phyloP scores from a whole-genome alignment of 495 filamentous ascomycete genomes.

The Glutinoglossum americanum region DNA sequence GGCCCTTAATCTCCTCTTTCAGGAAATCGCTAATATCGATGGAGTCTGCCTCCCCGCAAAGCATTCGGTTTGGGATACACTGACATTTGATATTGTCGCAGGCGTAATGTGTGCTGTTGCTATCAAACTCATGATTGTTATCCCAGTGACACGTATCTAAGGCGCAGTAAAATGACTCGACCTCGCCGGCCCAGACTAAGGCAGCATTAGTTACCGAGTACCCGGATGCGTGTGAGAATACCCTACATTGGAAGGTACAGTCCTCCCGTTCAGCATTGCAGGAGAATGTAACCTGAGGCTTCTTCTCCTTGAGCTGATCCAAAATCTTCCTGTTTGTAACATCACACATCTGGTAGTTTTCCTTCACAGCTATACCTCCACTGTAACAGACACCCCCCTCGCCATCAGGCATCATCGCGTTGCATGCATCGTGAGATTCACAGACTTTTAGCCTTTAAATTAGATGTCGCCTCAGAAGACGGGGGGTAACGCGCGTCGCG shows the following conservation, averaged over 20 bases:
- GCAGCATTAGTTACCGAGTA: neutral
- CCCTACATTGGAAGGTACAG: constrained; percentile 79
- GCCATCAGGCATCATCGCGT: constrained; percentile 58
- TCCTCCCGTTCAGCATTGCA: constrained; percentile 51
- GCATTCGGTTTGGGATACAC: constrained; percentile 77
- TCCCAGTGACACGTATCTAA: constrained; percentile 60
- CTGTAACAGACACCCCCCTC: constrained; percentile 78
- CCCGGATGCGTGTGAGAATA: neutral
- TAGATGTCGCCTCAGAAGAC: neutral
- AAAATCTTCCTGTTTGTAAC: constrained; percentile 89
- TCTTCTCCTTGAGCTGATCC: constrained; percentile 57
- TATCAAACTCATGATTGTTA: constrained; percentile 39
- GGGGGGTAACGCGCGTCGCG: too few species aligned
- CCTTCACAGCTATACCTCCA: constrained; percentile 69
- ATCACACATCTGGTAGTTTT: constrained; percentile 95
- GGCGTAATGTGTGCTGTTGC: constrained; percentile 63
- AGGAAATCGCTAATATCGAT: constrained; percentile 86
- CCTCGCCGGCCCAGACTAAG: constrained; percentile 82
- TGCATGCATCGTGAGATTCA: constrained; percentile 56
- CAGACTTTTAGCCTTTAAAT: constrained; percentile 32
- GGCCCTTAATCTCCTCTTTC: constrained; percentile 54
- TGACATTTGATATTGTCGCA: constrained; percentile 69
- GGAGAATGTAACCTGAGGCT: constrained; percentile 83
- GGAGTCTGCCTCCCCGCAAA: constrained; percentile 78
- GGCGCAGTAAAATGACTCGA: constrained; percentile 90